Evolutionary conservation across 306 rosid genomes (phyloP), one percentile per base, ranked within the genome.

Genomic region (Pterocarpus santalinus): DNA sequence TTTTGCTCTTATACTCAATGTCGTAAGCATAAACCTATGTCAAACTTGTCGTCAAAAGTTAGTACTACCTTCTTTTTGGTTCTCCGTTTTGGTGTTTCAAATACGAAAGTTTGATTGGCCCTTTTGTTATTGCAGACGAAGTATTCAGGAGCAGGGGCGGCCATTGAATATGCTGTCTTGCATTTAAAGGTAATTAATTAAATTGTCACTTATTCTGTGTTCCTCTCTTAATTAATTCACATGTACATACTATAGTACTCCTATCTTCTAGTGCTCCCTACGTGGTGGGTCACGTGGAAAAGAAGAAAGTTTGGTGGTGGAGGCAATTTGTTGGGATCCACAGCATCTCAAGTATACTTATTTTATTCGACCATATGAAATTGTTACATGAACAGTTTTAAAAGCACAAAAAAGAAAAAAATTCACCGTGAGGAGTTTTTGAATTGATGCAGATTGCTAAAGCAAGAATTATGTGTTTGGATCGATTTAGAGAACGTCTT

Each of bases 61-160:
- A 30, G 28, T 22, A 22, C 28, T 22, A 22, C 28, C 28, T 0
- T 22, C 28, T 22, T 22, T 22, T 22, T 22, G 28, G 28, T 22
- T 22, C 28, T 69, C 28, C 15, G 15, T 44, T 15, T 69, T 66
- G 57, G 64, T 65, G 69, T 55, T 69, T 67, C 16, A 51, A 60
- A 52, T 78, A 60, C 33, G 12, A 35, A 64, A 57, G 56, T 73
- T 80, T 85, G 82, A 82, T 73, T 14, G 5, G n/a, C 33, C 72
- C 17, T 65, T 58, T 68, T 52, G 52, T 57, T 55, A 28, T 2
- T 81, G 88, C 91, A 95, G 99, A 90, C 78, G 33, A 95, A 89
- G 80, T 84, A 90, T 79, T 79, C 97, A 4, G 99, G 99, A 85
- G 85, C 86, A 32, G 99, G 99, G 81, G 99, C 99, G 2, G 99